Conservation (phyloP, 306 rosid genomes). For the Quercus ilex region DNA sequence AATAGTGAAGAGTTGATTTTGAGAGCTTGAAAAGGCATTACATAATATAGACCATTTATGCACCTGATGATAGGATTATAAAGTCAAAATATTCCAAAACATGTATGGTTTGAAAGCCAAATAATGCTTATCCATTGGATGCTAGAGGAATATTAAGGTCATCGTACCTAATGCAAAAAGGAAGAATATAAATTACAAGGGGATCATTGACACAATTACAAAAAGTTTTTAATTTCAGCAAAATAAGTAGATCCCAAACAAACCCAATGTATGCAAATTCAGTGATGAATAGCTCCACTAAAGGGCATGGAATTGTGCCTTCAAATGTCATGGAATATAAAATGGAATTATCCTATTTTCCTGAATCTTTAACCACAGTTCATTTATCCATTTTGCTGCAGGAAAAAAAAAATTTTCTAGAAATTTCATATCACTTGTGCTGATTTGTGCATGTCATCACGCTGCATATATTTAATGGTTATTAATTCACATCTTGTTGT, state of each 20-base stretch:
- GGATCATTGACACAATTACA: no score
- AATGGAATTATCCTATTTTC: neutral
- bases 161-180: no score
- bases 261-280: no score
- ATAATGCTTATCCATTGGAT: no score
- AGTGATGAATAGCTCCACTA: no score
- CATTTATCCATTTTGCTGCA: neutral
- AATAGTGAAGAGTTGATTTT: neutral
- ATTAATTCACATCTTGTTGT: neutral
- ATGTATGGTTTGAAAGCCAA: neutral
- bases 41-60: neutral
- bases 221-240: no score
- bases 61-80: neutral
- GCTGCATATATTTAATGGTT: neutral
- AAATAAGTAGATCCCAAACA: no score
- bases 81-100: neutral
- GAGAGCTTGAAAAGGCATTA: neutral
- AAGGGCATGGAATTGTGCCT: neutral
- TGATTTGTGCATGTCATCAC: neutral
- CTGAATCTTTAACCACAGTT: neutral
- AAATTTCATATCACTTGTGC: neutral
- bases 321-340: neutral
- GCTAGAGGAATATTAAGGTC: no score
- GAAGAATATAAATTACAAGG: no score
- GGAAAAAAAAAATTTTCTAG: neutral